These are phyloP conservation scores for Apiosordaria backusii DNA, from an alignment of 495 filamentous ascomycete genomes.

Conservation along the genomic window DNA sequence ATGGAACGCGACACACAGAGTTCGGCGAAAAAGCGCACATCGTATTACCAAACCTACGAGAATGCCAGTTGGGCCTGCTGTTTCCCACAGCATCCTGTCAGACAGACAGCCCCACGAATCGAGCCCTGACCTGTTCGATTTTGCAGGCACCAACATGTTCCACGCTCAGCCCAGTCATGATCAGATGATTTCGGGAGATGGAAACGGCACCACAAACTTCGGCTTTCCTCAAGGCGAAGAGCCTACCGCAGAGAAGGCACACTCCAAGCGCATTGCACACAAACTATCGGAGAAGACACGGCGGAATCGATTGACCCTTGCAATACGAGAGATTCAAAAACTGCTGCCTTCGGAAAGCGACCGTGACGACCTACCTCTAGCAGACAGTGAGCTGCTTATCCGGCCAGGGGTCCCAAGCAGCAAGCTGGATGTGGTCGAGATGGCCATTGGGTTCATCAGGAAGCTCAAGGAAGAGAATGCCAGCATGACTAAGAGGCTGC, in stretches of 20 bases:
- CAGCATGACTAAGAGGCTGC: slow-evolving; percentile 25
- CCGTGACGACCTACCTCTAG: not conserved
- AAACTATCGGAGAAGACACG: slow-evolving; percentile 36
- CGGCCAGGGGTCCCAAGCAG: slow-evolving; percentile 22
- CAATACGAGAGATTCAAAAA: slow-evolving; percentile 36
- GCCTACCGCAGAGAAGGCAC: slow-evolving; percentile 17
- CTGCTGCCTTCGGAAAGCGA: slow-evolving; percentile 21
- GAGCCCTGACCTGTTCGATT: slow-evolving; percentile 13
- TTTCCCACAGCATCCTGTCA: not conserved
- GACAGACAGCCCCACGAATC: slow-evolving; percentile 3
- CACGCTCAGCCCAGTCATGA: slow-evolving; percentile 6
- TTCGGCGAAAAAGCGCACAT: slow-evolving; percentile 16
- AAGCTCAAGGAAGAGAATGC: slow-evolving; percentile 26
- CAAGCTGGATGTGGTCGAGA: slow-evolving; percentile 34
- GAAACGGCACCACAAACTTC: slow-evolving; percentile 1
- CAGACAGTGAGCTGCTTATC: slow-evolving; percentile 11
- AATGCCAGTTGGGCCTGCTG: not conserved
- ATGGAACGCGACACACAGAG: slow-evolving; percentile 5
- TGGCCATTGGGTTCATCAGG: slow-evolving; percentile 32
- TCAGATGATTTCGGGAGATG: not conserved
- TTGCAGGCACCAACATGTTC: slow-evolving; percentile 6
- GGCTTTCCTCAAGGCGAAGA: slow-evolving; percentile 11
- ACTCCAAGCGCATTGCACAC: slow-evolving; percentile 31
- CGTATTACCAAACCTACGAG: slow-evolving; percentile 13
- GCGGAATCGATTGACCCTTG: slow-evolving; percentile 29